Base-by-base conservation (phyloP, 2,329 filamentous ascomycete species). In the Mycocentrospora acerina region DNA sequence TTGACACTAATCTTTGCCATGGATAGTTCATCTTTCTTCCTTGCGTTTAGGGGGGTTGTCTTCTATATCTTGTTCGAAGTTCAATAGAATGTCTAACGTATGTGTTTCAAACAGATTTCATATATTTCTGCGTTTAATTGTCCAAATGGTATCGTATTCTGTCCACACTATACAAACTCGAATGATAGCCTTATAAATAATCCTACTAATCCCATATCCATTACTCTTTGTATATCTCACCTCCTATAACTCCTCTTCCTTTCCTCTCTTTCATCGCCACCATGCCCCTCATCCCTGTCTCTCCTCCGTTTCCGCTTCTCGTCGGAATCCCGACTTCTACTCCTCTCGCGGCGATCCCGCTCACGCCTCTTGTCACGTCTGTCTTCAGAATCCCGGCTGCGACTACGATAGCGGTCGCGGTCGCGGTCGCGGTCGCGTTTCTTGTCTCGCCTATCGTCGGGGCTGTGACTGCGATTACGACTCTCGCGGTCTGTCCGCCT, bases 241-340 rank as follows among this genome's bases (percentile, higher is more conserved):
- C 46, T 47, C 31, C 38, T 48, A 6, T 39, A 38, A 15, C 46
- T 29, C 29, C 48, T 54, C 42, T 44, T 59, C 32, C 51, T 42
- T 10, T 53, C 44, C 13, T 47, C 48, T 3, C 46, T 19, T n/a
- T n/a, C n/a, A 7, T 56, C 55, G 30, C 58, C 48, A 10, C 57
- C 48, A 24, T 55, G 41, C 2, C 40, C 48, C 24, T 46, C 42
- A 1, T 60, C 55, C n/a, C 53, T 44, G 25, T 62, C 55, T 19
- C 52, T 47, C 17, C 52, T 55, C 24, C 55, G 46, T 31, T 57
- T 57, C 34, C 57, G 50, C 10, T 52, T 33, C 14, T 57, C 55
- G 14, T 62, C 55, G 9, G 44, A 44, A 18, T 57, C 52, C 19
- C 51, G 42, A 37, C 42, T 54, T 14, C 49, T 37, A 10, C 41